Evolutionary conservation across 768 basidiomycete species (phyloP).

Genomic region (Lentinula raphanica): DNA sequence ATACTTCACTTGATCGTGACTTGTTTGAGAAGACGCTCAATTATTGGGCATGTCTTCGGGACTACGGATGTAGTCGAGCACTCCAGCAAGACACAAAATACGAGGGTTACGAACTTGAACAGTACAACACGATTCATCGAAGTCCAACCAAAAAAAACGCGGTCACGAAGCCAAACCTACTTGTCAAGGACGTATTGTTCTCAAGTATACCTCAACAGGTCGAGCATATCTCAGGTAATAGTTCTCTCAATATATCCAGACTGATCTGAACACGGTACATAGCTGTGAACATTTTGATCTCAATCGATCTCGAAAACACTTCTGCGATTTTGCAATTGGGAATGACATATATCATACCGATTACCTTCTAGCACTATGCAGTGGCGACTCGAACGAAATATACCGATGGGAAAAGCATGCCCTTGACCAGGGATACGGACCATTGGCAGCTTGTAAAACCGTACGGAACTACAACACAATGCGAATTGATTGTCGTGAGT

Average conservation of each 20-base stretch:
- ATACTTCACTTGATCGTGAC: no score
- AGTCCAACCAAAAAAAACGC: background rate
- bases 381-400: constrained; percentile 8
- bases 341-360: constrained; percentile 2
- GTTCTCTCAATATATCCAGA: background rate
- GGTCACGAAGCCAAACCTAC: background rate
- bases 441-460: constrained; percentile 4
- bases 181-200: background rate
- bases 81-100: background rate
- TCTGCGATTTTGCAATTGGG: background rate
- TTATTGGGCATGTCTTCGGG: no score
- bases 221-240: background rate
- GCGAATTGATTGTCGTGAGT: constrained; percentile 11
- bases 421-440: constrained; percentile 3
- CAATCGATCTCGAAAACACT: background rate
- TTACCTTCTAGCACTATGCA: constrained; percentile 11
- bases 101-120: background rate
- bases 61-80: background rate
- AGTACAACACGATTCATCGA: background rate
- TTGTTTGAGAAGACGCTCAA: no score
- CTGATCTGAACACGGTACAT: background rate
- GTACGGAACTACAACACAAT: constrained; percentile 5
- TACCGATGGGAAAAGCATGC: constrained; percentile 6
- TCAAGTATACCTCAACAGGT: background rate
- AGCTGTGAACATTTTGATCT: background rate